Percentiles rank a stretch among this genome's conserved stretches.
phyloP scores from a whole-genome alignment of 176 grass and related monocot species.

The Pontederia crassipes region DNA sequence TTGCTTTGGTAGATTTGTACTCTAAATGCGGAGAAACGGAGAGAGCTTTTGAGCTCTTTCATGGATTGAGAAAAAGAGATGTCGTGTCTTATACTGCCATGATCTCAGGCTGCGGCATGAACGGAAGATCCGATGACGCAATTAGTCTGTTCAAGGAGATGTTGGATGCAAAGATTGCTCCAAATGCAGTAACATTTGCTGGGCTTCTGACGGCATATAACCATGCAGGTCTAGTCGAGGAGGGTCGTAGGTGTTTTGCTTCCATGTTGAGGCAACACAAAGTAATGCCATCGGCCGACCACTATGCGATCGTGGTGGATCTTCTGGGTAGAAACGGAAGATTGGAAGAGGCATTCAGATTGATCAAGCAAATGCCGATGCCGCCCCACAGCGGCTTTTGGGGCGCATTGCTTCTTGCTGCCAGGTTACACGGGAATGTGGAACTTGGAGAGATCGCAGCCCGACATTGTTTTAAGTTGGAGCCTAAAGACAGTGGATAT shows the following conservation, averaged over 20 bases:
- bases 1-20: slow-evolving; percentile 54
- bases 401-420: slow-evolving; percentile 74
- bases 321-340: slow-evolving; percentile 50
- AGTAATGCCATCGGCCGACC: slow-evolving; percentile 43
- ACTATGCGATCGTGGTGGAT: slow-evolving; percentile 68
- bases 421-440: slow-evolving; percentile 57
- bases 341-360: slow-evolving; percentile 49
- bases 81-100: slow-evolving; percentile 73
- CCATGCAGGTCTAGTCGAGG: slow-evolving; percentile 46
- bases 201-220: slow-evolving; percentile 61
- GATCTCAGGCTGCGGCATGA: slow-evolving; percentile 63
- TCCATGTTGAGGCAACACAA: slow-evolving; percentile 49
- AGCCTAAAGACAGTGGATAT: slow-evolving; percentile 46
- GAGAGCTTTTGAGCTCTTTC: slow-evolving; percentile 43
- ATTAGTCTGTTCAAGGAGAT: slow-evolving; percentile 48
- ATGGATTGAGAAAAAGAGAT: slow-evolving; percentile 38
- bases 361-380: slow-evolving; percentile 61
- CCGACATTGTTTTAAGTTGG: slow-evolving; percentile 60
- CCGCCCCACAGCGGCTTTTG: slow-evolving; percentile 54
- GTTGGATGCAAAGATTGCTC: slow-evolving; percentile 37
- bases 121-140: slow-evolving; percentile 47
- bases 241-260: slow-evolving; percentile 48
- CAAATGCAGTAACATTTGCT: slow-evolving; percentile 66
- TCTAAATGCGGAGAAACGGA: slow-evolving; percentile 50
- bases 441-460: slow-evolving; percentile 68